These are phyloP conservation scores for Calocybe gangraenosa DNA, from an alignment of 768 basidiomycete species.

Conservation along the genomic window DNA sequence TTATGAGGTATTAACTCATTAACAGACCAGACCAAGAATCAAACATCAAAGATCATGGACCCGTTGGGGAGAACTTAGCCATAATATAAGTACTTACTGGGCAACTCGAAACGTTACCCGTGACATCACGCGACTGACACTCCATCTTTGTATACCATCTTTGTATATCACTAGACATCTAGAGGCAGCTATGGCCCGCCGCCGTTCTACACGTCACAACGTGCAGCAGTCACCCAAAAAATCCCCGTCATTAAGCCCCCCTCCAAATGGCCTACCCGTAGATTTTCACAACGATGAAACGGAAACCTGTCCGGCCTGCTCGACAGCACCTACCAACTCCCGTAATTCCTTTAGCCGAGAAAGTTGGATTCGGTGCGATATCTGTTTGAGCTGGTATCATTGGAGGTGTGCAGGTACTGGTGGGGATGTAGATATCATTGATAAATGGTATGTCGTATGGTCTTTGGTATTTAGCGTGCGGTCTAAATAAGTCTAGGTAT, in stretches of 20 bases:
- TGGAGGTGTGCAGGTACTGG: constrained; percentile 75
- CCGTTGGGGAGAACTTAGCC: too few relatives aligned
- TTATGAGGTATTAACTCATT: too few relatives aligned
- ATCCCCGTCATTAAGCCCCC: constrained; percentile 24
- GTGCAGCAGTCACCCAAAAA: constrained; percentile 30
- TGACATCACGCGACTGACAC: too few relatives aligned
- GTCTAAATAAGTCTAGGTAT: constrained; percentile 48
- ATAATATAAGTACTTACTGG: too few relatives aligned
- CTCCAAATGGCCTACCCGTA: constrained; percentile 24
- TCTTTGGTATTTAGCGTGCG: neutral
- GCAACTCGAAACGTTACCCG: too few relatives aligned
- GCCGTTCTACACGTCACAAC: constrained; percentile 36
- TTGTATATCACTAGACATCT: too few relatives aligned
- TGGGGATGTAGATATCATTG: constrained; percentile 60
- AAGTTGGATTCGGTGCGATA: constrained; percentile 80
- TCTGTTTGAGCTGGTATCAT: constrained; percentile 80
- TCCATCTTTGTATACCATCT: too few relatives aligned
- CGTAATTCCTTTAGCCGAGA: constrained; percentile 47
- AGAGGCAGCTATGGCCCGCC: constrained; percentile 22
- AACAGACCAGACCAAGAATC: too few relatives aligned
- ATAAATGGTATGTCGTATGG: constrained; percentile 63
- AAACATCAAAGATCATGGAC: too few relatives aligned
- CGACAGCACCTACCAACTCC: constrained; percentile 26
- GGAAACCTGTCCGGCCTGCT: constrained; percentile 50
- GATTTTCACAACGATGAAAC: constrained; percentile 21